These are phyloP conservation scores for Alternaria longipes DNA, from an alignment of 2,329 filamentous ascomycete species.

Conservation along the genomic window DNA sequence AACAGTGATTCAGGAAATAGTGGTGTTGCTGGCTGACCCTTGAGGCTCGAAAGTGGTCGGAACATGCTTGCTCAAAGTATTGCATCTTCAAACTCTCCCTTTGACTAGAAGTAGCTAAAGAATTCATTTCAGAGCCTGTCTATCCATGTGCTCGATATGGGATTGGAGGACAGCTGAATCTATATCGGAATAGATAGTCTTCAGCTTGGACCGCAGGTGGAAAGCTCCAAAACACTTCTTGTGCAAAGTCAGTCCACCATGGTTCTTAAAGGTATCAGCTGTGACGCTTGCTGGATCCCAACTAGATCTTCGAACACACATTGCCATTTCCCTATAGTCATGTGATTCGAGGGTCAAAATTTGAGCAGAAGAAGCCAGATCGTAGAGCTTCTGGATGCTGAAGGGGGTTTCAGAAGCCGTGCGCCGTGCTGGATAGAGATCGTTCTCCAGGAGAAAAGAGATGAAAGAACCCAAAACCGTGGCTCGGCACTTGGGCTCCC, in stretches of 20 bases:
- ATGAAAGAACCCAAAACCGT: constrained; percentile 11
- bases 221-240: constrained; percentile 12
- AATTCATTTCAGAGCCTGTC: constrained; percentile 23
- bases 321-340: constrained; percentile 14
- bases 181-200: constrained; percentile 8
- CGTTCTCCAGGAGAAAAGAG: constrained; percentile 13
- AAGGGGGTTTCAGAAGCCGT: constrained; percentile 13
- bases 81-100: not conserved
- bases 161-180: constrained; percentile 15
- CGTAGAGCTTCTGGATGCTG: constrained; percentile 13
- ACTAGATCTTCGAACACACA: constrained; percentile 9
- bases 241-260: constrained; percentile 5
- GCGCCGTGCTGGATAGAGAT: constrained; percentile 15
- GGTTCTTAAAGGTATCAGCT: constrained; percentile 14
- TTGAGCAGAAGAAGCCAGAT: constrained; percentile 3
- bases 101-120: not conserved
- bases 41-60: not conserved
- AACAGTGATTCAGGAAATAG: not conserved
- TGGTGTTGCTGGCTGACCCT: not conserved
- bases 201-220: constrained; percentile 8
- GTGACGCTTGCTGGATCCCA: constrained; percentile 12
- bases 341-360: constrained; percentile 14
- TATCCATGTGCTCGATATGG: constrained; percentile 21
- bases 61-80: not conserved
- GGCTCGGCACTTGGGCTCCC: constrained; percentile 12